These are phyloP conservation scores for Allantophomopsis cytisporea DNA, from an alignment of 2,329 filamentous ascomycete genomes.

Conservation along the genomic window DNA sequence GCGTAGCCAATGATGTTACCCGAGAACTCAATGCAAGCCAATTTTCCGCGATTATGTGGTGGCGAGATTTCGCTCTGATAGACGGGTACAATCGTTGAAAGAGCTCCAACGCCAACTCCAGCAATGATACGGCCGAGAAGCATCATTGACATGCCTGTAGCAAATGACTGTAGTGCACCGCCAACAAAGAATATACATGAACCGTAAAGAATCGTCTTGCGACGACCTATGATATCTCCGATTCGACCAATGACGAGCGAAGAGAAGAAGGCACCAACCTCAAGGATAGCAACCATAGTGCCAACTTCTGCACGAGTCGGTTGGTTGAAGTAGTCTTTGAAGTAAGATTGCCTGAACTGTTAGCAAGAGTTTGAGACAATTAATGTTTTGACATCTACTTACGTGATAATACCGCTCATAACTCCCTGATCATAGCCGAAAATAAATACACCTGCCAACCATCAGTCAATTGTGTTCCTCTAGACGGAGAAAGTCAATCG, in stretches of 20 bases:
- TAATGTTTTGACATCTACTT: constrained; percentile 10
- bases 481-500: no score
- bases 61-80: constrained; percentile 95
- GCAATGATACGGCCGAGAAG: constrained; percentile 69
- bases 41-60: constrained; percentile 86
- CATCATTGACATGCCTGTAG: constrained; percentile 84
- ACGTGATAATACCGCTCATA: constrained; percentile 67
- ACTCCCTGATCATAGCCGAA: constrained; percentile 87
- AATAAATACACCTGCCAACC: constrained; percentile 69
- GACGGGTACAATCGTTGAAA: constrained; percentile 85
- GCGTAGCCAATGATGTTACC: constrained; percentile 95
- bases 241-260: constrained; percentile 78
- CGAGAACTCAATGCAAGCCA: constrained; percentile 96
- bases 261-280: constrained; percentile 83
- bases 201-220: constrained; percentile 85
- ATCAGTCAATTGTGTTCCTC: no score
- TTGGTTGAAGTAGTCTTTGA: constrained; percentile 85
- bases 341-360: constrained; percentile 58
- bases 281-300: constrained; percentile 95
- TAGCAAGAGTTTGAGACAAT: constrained; percentile 4
- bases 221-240: constrained; percentile 81
- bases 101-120: constrained; percentile 74
- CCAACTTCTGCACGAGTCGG: constrained; percentile 79
- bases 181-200: constrained; percentile 79
- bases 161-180: constrained; percentile 71